Conservation (phyloP, 495 filamentous ascomycete genomes). For the Chaetomidium leptoderma region DNA sequence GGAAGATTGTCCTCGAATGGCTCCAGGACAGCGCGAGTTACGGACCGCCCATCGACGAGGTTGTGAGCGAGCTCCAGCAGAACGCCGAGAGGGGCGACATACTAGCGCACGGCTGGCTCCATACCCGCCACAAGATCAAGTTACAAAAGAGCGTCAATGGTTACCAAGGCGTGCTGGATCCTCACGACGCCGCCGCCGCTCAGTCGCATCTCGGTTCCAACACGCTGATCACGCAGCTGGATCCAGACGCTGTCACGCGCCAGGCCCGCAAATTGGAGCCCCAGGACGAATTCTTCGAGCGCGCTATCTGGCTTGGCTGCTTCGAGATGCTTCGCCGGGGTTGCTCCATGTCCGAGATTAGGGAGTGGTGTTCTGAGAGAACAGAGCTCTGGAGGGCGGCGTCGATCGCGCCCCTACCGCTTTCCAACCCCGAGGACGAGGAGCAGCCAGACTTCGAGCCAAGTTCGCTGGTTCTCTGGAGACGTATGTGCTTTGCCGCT, state of each 20-base stretch:
- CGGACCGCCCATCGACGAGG: conserved; percentile 63
- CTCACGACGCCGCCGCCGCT: conserved; percentile 51
- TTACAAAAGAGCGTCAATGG: conserved; percentile 71
- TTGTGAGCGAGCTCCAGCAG: conserved; percentile 69
- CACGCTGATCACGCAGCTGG: conserved; percentile 77
- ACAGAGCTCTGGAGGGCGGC: conserved; percentile 83
- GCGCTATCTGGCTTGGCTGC: conserved; percentile 79
- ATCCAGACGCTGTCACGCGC: conserved; percentile 82
- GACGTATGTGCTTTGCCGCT: conserved; percentile 73
- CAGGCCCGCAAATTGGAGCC: conserved; percentile 68
- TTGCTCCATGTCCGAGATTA: conserved; percentile 62
- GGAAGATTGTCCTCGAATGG: conserved; percentile 75
- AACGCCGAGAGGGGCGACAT: conserved; percentile 59
- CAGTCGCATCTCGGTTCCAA: conserved; percentile 56
- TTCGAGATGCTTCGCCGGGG: conserved; percentile 86
- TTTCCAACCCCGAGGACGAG: conserved; percentile 41
- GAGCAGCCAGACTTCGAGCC: conserved; percentile 37
- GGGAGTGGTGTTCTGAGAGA: conserved; percentile 73
- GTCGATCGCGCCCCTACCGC: conserved; percentile 54
- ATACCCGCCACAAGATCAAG: conserved; percentile 87
- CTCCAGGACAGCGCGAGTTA: conserved; percentile 66
- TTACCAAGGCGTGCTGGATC: conserved; percentile 61
- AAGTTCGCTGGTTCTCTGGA: conserved; percentile 63
- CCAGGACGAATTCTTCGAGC: conserved; percentile 80
- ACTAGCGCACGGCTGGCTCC: conserved; percentile 83